Percentiles rank a stretch among this genome's conserved stretches.
These are phyloP conservation scores for Strobilomyces echinocephalus DNA, from an alignment of 768 basidiomycete species.

Conservation along the genomic window DNA sequence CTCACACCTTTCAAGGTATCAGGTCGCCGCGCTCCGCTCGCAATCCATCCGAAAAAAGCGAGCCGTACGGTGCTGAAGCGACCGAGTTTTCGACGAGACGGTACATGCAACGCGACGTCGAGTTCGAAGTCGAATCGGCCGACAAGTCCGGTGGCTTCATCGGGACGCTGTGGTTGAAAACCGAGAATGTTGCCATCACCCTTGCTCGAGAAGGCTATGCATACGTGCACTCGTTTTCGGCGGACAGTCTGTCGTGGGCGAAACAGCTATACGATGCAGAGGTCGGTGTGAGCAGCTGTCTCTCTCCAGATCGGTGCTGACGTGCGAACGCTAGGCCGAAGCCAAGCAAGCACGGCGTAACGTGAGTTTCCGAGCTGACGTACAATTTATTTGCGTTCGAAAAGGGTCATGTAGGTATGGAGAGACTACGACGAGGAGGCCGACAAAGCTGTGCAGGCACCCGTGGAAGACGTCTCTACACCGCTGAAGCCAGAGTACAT, in stretches of 20 bases:
- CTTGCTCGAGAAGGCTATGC: conserved; percentile 86
- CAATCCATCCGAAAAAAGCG: conserved; percentile 74
- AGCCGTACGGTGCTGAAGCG: conserved; percentile 84
- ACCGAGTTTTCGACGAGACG: conserved; percentile 70
- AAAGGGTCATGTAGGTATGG: conserved; percentile 64
- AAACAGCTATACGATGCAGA: conserved; percentile 81
- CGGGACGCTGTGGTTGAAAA: conserved; percentile 79
- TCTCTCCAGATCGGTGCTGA: not conserved
- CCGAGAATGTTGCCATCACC: conserved; percentile 80
- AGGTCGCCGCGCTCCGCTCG: conserved; percentile 87
- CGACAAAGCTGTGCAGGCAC: conserved; percentile 47
- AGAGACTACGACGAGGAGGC: conserved; percentile 73
- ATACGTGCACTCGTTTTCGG: conserved; percentile 82
- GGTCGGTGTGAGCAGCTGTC: conserved; percentile 36
- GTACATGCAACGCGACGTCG: conserved; percentile 93
- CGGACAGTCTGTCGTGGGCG: conserved; percentile 75
- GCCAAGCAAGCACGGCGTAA: conserved; percentile 78
- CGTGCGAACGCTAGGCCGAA: conserved; percentile 47
- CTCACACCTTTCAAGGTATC: conserved; percentile 59
- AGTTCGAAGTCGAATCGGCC: conserved; percentile 83
- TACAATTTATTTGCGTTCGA: not conserved
- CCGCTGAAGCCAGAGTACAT: conserved; percentile 80
- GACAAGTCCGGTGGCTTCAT: conserved; percentile 98
- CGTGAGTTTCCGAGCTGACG: conserved; percentile 41
- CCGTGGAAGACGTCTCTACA: conserved; percentile 41